These are phyloP conservation scores for Oehlia diaphana DNA, from an alignment of 192 early-diverging fungal genomes.

Conservation along the genomic window DNA sequence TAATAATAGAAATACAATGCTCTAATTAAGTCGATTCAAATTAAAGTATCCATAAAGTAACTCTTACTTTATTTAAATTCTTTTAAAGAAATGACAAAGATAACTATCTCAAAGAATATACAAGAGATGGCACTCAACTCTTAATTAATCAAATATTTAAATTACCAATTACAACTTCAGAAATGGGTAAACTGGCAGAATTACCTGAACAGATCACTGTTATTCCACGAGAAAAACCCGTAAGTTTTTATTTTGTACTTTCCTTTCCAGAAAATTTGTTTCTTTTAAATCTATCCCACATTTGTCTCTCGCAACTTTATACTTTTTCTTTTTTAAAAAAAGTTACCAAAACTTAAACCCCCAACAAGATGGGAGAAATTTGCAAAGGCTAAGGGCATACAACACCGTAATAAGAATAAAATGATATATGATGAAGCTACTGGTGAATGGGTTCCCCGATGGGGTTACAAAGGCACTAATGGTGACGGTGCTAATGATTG, in stretches of 20 bases:
- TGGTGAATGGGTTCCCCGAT: constrained; percentile 85
- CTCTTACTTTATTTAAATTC: constrained; percentile 22
- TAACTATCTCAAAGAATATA: constrained; percentile 64
- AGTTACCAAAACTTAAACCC: constrained; percentile 83
- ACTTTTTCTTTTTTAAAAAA: neutral
- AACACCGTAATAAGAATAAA: constrained; percentile 76
- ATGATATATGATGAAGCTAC: constrained; percentile 82
- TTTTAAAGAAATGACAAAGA: constrained; percentile 44
- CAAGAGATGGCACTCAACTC: constrained; percentile 81
- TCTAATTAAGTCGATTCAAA: neutral
- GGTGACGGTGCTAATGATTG: constrained; percentile 83
- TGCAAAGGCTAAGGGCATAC: constrained; percentile 94
- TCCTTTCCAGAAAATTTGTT: neutral
- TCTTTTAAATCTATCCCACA: neutral
- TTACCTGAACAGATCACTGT: constrained; percentile 68
- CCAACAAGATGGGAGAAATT: constrained; percentile 99
- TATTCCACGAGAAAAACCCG: constrained; percentile 89
- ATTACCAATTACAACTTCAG: constrained; percentile 64
- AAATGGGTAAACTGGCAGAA: constrained; percentile 75
- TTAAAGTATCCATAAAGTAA: neutral
- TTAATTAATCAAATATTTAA: constrained; percentile 88
- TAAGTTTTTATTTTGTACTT: constrained; percentile 23
- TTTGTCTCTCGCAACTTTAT: neutral
- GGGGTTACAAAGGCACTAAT: constrained; percentile 84
- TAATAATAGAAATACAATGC: constrained; percentile 23